Evolutionary conservation across 805 yeast genomes (phyloP).

Genomic region (Tetrapisispora pingtungensis): DNA sequence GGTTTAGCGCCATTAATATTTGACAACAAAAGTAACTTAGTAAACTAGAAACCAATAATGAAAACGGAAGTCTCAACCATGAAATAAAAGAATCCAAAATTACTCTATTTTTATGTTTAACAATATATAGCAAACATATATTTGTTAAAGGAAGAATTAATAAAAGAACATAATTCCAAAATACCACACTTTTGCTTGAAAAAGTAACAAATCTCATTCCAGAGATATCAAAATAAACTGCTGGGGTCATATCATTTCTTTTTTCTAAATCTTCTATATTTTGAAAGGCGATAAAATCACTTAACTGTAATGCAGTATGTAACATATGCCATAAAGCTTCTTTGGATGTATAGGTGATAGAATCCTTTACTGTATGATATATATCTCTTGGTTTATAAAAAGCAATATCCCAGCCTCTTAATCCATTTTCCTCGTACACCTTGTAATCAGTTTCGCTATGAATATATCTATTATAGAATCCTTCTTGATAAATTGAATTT

Average conservation of each 20-base stretch:
- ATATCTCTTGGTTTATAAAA: constrained; percentile 76
- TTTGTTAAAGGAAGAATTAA: constrained; percentile 43
- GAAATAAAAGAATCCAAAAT: constrained; percentile 2
- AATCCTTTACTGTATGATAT: constrained; percentile 73
- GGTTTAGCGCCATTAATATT: constrained; percentile 36
- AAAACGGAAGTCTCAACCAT: constrained; percentile 51
- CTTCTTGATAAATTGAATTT: constrained; percentile 73
- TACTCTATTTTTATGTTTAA: background rate
- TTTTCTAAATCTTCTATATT: constrained; percentile 19
- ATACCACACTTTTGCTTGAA: constrained; percentile 40
- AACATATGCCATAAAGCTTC: constrained; percentile 82
- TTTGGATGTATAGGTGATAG: constrained; percentile 49
- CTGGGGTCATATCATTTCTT: constrained; percentile 28
- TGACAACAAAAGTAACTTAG: constrained; percentile 31
- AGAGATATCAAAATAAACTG: constrained; percentile 56
- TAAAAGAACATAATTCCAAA: constrained; percentile 44
- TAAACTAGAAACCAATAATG: constrained; percentile 38
- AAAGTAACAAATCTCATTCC: constrained; percentile 47
- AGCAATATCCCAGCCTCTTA: constrained; percentile 84
- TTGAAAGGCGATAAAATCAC: constrained; percentile 35
- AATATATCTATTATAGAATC: constrained; percentile 62
- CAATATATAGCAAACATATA: background rate
- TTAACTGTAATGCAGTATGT: constrained; percentile 54
- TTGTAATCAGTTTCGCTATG: constrained; percentile 80
- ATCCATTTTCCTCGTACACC: constrained; percentile 54